Conservation (phyloP, 2,329 filamentous ascomycete genomes). For the Thielaviopsis musarum region DNA sequence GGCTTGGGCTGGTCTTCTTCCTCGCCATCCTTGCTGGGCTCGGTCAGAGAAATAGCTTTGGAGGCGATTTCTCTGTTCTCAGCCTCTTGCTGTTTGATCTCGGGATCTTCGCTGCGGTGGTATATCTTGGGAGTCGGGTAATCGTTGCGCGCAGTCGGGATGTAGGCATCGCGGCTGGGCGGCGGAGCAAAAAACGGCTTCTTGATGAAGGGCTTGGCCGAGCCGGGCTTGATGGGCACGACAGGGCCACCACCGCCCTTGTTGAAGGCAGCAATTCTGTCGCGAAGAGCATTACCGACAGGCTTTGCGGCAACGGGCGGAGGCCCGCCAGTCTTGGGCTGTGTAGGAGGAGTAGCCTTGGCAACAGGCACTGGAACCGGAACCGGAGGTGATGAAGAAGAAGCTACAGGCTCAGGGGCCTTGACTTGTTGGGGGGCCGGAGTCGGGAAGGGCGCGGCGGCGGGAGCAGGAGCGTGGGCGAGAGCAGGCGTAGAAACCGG, state of each 20-base stretch:
- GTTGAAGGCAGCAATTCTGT: slow-evolving; percentile 95
- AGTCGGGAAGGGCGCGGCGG: slow-evolving; percentile 17
- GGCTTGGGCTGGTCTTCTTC: slow-evolving; percentile 77
- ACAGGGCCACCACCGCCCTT: slow-evolving; percentile 70
- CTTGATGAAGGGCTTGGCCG: slow-evolving; percentile 63
- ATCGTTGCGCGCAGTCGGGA: slow-evolving; percentile 55
- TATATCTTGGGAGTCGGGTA: slow-evolving; percentile 59
- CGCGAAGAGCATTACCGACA: slow-evolving; percentile 61
- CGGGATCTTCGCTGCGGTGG: slow-evolving; percentile 72
- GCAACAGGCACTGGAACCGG: slow-evolving; percentile 19
- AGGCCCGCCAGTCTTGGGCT: slow-evolving; percentile 33
- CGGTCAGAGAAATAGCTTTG: slow-evolving; percentile 42
- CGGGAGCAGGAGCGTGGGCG: slow-evolving; percentile 12
- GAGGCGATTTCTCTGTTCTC: slow-evolving; percentile 52
- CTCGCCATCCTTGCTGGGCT: slow-evolving; percentile 32
- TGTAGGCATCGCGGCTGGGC: slow-evolving; percentile 78
- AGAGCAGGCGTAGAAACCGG: neutral
- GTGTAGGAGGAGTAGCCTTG: slow-evolving; percentile 17
- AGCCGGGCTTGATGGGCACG: slow-evolving; percentile 77
- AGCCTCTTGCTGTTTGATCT: slow-evolving; percentile 46
- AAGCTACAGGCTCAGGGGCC: slow-evolving; percentile 17
- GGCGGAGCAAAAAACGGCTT: slow-evolving; percentile 94
- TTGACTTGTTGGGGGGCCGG: slow-evolving; percentile 17
- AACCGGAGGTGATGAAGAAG: slow-evolving; percentile 23
- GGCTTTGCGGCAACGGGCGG: slow-evolving; percentile 63